Evolutionary conservation across 345 rosid species (phyloP).

Genomic region (Populus tremula): DNA sequence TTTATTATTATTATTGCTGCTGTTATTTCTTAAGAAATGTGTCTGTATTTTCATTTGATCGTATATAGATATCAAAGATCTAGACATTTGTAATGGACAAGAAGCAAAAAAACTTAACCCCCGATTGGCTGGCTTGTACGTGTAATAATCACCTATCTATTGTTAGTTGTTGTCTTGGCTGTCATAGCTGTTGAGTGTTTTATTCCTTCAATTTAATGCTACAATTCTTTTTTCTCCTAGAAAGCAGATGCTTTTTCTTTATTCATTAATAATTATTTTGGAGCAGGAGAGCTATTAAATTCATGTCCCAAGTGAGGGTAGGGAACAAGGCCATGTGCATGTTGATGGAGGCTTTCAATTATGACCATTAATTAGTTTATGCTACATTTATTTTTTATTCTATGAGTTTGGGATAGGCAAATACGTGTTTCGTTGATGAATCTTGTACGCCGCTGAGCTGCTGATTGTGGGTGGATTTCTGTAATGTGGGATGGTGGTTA

Average conservation of each 20-base stretch:
- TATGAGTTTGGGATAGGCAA: constrained; percentile 6
- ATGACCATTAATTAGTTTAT: constrained; percentile 27
- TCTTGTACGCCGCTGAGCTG: neutral
- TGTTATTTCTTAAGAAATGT: constrained; percentile 8
- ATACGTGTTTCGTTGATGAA: constrained; percentile 16
- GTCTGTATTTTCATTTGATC: constrained; percentile 30
- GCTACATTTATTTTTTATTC: neutral
- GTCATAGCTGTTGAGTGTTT: constrained; percentile 39
- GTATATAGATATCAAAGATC: constrained; percentile 45
- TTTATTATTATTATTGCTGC: neutral
- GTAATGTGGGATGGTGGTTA: neutral
- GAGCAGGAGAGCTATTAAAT: constrained; percentile 2
- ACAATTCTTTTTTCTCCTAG: neutral
- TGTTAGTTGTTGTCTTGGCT: constrained; percentile 20
- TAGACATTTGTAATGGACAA: constrained; percentile 47
- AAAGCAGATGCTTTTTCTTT: constrained; percentile 26
- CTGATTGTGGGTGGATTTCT: constrained; percentile 15
- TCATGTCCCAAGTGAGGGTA: constrained; percentile 10
- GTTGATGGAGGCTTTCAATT: constrained; percentile 41
- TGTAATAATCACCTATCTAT: constrained; percentile 20
- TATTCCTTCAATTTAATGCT: constrained; percentile 32
- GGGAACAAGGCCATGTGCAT: constrained; percentile 72
- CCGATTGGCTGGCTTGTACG: constrained; percentile 33
- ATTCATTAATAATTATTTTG: neutral
- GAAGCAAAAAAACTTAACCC: constrained; percentile 41